A percentile compares a stretch with the other conserved stretches of the same genome.
Conservation (phyloP, 2,329 filamentous ascomycete genomes). For the Graphilbum fragrans region DNA sequence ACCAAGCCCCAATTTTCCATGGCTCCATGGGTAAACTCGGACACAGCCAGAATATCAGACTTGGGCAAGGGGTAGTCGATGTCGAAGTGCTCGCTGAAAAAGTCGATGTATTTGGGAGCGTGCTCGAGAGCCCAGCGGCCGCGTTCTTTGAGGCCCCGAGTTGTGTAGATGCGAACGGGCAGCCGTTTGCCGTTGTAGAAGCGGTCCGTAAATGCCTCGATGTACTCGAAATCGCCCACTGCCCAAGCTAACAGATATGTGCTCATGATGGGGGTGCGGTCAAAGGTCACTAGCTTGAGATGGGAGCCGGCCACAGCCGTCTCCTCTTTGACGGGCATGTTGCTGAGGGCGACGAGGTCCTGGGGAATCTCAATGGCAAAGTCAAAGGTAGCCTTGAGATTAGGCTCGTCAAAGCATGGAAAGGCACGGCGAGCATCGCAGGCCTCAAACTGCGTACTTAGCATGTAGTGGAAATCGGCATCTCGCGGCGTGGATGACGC, state of each 20-base stretch:
- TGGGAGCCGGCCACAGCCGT: slow-evolving; percentile 37
- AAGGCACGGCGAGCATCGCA: slow-evolving; percentile 92
- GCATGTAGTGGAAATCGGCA: slow-evolving; percentile 57
- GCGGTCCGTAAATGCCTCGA: slow-evolving; percentile 81
- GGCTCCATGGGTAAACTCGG: slow-evolving; percentile 79
- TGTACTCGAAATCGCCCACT: slow-evolving; percentile 91
- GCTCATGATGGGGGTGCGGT: slow-evolving; percentile 80
- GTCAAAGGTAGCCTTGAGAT: slow-evolving; percentile 92
- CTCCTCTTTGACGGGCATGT: slow-evolving; percentile 79
- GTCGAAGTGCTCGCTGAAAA: slow-evolving; percentile 88
- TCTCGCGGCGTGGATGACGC: slow-evolving; percentile 68
- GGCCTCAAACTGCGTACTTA: slow-evolving; percentile 95
- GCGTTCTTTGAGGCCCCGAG: slow-evolving; percentile 85
- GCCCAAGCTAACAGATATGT: slow-evolving; percentile 89
- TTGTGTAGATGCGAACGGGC: slow-evolving; percentile 92
- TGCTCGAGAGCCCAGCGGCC: slow-evolving; percentile 82
- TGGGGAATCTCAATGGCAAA: slow-evolving; percentile 84
- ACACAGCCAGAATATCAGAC: slow-evolving; percentile 78
- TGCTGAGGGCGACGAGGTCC: slow-evolving; percentile 80
- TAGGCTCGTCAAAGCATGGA: slow-evolving; percentile 96
- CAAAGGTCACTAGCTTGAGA: slow-evolving; percentile 65
- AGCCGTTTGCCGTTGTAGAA: slow-evolving; percentile 85
- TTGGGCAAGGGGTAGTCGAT: slow-evolving; percentile 92
- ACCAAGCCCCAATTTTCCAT: slow-evolving; percentile 98
- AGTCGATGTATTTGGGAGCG: slow-evolving; percentile 87